Evolutionary conservation across 805 yeast genomes (phyloP).

Genomic region (Metschnikowia cerradonensis): DNA sequence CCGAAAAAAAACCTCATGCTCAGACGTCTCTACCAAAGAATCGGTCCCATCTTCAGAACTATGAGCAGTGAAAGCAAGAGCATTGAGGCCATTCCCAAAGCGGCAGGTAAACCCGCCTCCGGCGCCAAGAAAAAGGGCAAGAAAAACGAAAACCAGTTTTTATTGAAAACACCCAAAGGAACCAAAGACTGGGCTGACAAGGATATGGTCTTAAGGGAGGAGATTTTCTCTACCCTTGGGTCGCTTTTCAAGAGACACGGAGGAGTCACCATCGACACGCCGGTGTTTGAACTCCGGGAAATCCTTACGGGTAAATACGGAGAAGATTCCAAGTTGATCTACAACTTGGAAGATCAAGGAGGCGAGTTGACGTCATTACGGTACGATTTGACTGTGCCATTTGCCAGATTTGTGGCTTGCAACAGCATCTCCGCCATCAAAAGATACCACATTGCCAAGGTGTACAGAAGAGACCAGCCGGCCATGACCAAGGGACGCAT

Average conservation of each 20-base stretch:
- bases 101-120: not conserved
- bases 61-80: constrained; percentile 23
- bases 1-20: constrained; percentile 13
- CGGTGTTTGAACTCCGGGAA: constrained; percentile 94
- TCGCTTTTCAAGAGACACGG: constrained; percentile 89
- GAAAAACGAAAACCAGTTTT: constrained; percentile 54
- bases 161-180: constrained; percentile 93
- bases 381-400: constrained; percentile 96
- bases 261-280: constrained; percentile 97
- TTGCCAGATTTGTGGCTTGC: constrained; percentile 96
- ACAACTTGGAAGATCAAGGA: constrained; percentile 97
- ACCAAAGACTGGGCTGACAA: constrained; percentile 98
- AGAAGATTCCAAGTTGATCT: constrained; percentile 94
- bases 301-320: constrained; percentile 97
- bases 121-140: constrained; percentile 31
- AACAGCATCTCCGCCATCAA: constrained; percentile 86
- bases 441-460: constrained; percentile 96
- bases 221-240: constrained; percentile 71
- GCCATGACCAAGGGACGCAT: constrained; percentile 99
- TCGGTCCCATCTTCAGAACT: constrained; percentile 11
- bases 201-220: constrained; percentile 94
- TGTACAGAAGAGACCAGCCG: constrained; percentile 98
- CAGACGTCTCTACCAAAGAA: constrained; percentile 15
- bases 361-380: constrained; percentile 95
- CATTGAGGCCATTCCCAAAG: constrained; percentile 6